A percentile compares a stretch with the other conserved stretches of the same genome.
Conservation (phyloP, 2,329 filamentous ascomycete genomes). For the Falciphora oryzae region DNA sequence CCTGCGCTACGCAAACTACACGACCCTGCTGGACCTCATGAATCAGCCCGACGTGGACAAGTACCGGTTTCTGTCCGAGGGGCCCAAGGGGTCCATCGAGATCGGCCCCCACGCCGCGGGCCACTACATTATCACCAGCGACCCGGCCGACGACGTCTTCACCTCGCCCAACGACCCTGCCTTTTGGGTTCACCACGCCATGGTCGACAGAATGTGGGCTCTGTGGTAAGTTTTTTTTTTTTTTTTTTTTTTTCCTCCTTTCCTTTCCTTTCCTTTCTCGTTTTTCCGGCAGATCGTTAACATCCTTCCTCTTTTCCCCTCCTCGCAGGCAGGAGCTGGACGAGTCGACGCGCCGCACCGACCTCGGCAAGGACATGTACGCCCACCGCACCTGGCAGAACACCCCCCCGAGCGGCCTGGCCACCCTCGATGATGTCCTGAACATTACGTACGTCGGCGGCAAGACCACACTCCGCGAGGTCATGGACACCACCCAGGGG, state of each 20-base stretch:
- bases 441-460: conserved; percentile 24
- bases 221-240: conserved; percentile 16
- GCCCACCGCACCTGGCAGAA: conserved; percentile 25
- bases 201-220: conserved; percentile 15
- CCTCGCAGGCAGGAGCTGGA: conserved; percentile 17
- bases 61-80: conserved; percentile 22
- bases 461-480: conserved; percentile 20
- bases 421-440: conserved; percentile 21
- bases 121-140: conserved; percentile 20
- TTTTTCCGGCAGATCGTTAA: neutral
- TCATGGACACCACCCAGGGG: conserved; percentile 24
- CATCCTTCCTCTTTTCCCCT: neutral
- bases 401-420: conserved; percentile 19
- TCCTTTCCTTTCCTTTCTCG: neutral
- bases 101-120: conserved; percentile 23
- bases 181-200: conserved; percentile 23
- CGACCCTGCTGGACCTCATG: conserved; percentile 14
- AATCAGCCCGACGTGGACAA: conserved; percentile 5
- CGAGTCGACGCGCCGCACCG: conserved; percentile 16
- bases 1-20: conserved; percentile 19
- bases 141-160: conserved; percentile 18
- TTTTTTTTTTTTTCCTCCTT: neutral
- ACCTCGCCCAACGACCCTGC: conserved; percentile 18
- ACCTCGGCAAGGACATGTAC: conserved; percentile 22
- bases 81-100: conserved; percentile 25